These are phyloP conservation scores for Viridothelium virens DNA, from an alignment of 495 filamentous ascomycete species.

Conservation along the genomic window DNA sequence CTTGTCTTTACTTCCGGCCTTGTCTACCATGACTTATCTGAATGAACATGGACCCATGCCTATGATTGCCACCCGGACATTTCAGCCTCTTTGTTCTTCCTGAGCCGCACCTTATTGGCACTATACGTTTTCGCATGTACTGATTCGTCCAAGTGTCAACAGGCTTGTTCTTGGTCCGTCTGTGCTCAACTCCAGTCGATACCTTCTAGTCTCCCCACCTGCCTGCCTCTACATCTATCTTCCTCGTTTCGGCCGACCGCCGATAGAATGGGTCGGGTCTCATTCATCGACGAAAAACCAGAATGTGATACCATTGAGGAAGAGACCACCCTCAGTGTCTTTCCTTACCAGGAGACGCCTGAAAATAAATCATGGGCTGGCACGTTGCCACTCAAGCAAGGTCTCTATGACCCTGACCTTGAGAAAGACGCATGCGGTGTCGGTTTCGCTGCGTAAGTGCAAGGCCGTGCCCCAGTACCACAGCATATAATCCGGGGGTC, in stretches of 20 bases:
- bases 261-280: constrained; percentile 58
- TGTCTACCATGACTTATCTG: not conserved
- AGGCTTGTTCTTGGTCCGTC: not conserved
- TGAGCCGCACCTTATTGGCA: not conserved
- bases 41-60: not conserved
- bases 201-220: not conserved
- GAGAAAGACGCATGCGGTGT: constrained; percentile 99
- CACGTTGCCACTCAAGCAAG: constrained; percentile 92
- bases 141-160: constrained; percentile 9
- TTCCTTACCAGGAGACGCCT: constrained; percentile 73
- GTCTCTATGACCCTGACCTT: constrained; percentile 89
- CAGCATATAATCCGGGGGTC: not conserved
- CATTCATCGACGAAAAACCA: constrained; percentile 56
- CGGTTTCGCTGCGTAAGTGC: constrained; percentile 93
- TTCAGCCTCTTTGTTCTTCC: not conserved
- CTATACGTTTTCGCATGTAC: not conserved
- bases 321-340: constrained; percentile 55
- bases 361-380: constrained; percentile 94
- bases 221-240: not conserved
- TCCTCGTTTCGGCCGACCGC: constrained; percentile 31
- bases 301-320: constrained; percentile 49
- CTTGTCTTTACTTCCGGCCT: not conserved
- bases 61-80: not conserved
- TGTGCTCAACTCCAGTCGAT: not conserved
- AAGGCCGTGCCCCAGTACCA: not conserved